Conservation (phyloP, 1,284 basidiomycete genomes). For the Mixia osmundae region DNA sequence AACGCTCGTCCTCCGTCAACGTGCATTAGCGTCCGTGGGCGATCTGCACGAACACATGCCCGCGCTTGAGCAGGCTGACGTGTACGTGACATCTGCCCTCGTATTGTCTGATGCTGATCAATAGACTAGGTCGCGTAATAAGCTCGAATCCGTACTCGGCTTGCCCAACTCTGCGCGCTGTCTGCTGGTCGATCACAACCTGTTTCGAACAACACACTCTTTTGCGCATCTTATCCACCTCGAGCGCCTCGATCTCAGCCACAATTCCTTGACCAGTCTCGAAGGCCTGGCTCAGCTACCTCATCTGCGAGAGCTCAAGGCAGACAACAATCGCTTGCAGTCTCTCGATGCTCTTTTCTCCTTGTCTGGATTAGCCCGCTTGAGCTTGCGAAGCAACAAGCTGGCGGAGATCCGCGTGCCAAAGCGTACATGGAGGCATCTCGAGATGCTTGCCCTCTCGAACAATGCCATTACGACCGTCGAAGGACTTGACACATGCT, state of each 20-base stretch:
- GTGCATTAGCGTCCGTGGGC: no score
- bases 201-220: no score
- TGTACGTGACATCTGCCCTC: no score
- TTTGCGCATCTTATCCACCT: conserved; percentile 67
- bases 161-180: no score
- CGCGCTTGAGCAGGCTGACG: no score
- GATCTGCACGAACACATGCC: no score
- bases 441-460: conserved; percentile 64
- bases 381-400: conserved; percentile 56
- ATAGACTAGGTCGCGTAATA: no score
- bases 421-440: conserved; percentile 43
- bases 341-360: conserved; percentile 53
- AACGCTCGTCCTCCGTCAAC: no score
- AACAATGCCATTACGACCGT: conserved; percentile 44
- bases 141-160: no score
- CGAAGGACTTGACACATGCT: conserved; percentile 36
- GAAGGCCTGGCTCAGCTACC: conserved; percentile 53
- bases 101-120: no score
- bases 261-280: conserved; percentile 68
- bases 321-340: conserved; percentile 56
- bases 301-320: conserved; percentile 66
- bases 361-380: conserved; percentile 53
- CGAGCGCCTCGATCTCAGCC: conserved; percentile 70
- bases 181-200: no score
- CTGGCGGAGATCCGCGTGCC: conserved; percentile 41